Evolutionary conservation across 2,329 filamentous ascomycete species (phyloP).

Genomic region (Ophiostoma pallidulum): DNA sequence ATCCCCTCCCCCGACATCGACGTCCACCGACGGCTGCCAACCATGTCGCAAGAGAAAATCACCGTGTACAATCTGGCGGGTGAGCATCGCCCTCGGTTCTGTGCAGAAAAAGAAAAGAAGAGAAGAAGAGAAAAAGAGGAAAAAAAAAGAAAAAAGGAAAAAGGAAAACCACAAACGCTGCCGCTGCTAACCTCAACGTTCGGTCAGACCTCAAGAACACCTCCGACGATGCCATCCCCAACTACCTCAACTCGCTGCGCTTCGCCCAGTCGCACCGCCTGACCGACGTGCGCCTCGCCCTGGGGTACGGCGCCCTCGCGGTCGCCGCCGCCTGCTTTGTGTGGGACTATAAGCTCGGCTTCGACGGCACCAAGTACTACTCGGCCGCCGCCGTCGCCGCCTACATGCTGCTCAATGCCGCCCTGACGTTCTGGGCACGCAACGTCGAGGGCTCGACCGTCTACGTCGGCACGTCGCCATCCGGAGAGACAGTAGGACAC

Average conservation of each 20-base stretch:
- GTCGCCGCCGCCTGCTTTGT: constrained; percentile 78
- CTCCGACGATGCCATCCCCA: constrained; percentile 85
- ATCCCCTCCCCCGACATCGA: neutral
- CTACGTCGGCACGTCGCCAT: constrained; percentile 61
- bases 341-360: constrained; percentile 86
- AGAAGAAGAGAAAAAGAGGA: too few species aligned
- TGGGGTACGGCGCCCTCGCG: constrained; percentile 75
- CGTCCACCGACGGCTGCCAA: constrained; percentile 9
- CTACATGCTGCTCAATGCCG: constrained; percentile 71
- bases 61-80: constrained; percentile 59
- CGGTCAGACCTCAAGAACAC: constrained; percentile 97
- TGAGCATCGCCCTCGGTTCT: constrained; percentile 23
- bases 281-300: constrained; percentile 68
- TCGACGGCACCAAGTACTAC: constrained; percentile 74
- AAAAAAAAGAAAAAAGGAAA: too few species aligned
- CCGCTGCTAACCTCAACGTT: too few species aligned
- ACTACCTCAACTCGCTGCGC: constrained; percentile 81
- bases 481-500: constrained; percentile 33
- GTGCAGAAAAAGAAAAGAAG: too few species aligned
- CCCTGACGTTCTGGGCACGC: constrained; percentile 77
- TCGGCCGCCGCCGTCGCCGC: constrained; percentile 68
- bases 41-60: constrained; percentile 47
- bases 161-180: too few species aligned
- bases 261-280: constrained; percentile 77
- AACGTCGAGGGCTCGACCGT: constrained; percentile 71